Evolutionary conservation across 441 rosid species (phyloP).

Genomic region (Mallotus japonicus): DNA sequence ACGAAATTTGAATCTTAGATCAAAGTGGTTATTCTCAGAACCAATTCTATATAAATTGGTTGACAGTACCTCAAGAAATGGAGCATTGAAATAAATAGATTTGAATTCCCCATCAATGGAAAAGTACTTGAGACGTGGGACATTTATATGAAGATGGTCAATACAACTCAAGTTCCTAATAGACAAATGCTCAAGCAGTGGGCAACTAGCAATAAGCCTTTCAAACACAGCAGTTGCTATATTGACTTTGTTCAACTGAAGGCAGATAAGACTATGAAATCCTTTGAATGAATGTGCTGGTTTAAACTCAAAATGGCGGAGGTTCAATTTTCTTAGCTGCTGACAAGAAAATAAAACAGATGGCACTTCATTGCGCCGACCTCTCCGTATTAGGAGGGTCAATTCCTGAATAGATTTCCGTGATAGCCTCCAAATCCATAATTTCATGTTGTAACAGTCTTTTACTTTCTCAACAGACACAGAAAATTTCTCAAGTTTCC

Average conservation of each 20-base stretch:
- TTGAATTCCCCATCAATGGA: conserved; percentile 26
- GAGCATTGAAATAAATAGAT: conserved; percentile 23
- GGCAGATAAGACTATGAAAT: conserved; percentile 14
- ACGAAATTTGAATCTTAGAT: conserved; percentile 20
- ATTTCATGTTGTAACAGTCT: conserved; percentile 14
- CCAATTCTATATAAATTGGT: conserved; percentile 21
- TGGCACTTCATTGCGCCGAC: conserved; percentile 18
- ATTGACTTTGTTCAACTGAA: conserved; percentile 22
- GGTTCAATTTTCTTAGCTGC: conserved; percentile 21
- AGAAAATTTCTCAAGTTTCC: conserved; percentile 20
- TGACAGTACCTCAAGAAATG: conserved; percentile 11
- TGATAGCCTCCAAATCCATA: conserved; percentile 22
- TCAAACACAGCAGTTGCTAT: conserved; percentile 18
- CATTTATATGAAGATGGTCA: conserved; percentile 25
- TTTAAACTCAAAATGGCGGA: conserved; percentile 18
- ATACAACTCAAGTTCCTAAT: conserved; percentile 19
- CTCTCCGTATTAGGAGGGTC: conserved; percentile 12
- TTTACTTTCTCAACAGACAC: conserved; percentile 15
- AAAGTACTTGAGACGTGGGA: conserved; percentile 21
- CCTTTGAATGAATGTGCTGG: conserved; percentile 14
- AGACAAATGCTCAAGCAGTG: conserved; percentile 18
- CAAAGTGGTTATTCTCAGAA: conserved; percentile 18
- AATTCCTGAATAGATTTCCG: conserved; percentile 21
- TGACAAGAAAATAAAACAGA: conserved; percentile 18
- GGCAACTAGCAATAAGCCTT: conserved; percentile 22